Percentiles rank a stretch among this genome's conserved stretches.
These are phyloP conservation scores for Lactifluus pinguis DNA, from an alignment of 768 basidiomycete genomes.

Conservation along the genomic window DNA sequence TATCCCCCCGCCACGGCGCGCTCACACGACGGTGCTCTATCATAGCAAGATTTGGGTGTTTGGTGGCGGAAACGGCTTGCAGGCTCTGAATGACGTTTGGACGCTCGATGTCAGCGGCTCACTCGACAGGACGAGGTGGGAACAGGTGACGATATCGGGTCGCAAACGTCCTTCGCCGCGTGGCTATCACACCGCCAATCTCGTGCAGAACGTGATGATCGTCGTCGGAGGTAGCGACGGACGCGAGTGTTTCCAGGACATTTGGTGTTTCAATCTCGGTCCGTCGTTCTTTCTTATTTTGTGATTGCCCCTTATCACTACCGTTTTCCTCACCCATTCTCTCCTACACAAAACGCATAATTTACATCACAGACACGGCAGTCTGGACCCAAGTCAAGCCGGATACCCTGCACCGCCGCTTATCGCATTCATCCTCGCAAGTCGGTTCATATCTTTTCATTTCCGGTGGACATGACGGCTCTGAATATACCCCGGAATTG, in stretches of 20 bases:
- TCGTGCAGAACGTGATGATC: constrained; percentile 79
- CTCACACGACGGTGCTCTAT: constrained; percentile 78
- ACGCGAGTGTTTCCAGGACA: constrained; percentile 76
- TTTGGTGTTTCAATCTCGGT: constrained; percentile 86
- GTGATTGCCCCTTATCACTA: too few species aligned
- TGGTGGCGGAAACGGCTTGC: constrained; percentile 88
- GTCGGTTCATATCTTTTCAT: constrained; percentile 90
- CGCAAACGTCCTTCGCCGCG: constrained; percentile 47
- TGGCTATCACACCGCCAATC: constrained; percentile 88
- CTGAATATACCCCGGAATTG: constrained; percentile 63
- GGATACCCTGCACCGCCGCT: constrained; percentile 42
- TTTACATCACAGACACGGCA: constrained; percentile 22
- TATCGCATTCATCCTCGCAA: constrained; percentile 82
- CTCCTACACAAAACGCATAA: not conserved
- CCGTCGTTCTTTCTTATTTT: constrained; percentile 22
- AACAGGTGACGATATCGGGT: constrained; percentile 46
- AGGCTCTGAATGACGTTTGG: constrained; percentile 89
- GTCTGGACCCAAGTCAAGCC: constrained; percentile 36
- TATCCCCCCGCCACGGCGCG: constrained; percentile 52
- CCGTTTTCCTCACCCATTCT: too few species aligned
- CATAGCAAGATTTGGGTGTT: constrained; percentile 72
- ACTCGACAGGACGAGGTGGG: constrained; percentile 44
- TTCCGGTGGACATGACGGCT: constrained; percentile 80
- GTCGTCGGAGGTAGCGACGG: constrained; percentile 90
- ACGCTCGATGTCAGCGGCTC: constrained; percentile 55